Conservation (phyloP, 805 yeast species). For the Cyberlindnera japonica region DNA sequence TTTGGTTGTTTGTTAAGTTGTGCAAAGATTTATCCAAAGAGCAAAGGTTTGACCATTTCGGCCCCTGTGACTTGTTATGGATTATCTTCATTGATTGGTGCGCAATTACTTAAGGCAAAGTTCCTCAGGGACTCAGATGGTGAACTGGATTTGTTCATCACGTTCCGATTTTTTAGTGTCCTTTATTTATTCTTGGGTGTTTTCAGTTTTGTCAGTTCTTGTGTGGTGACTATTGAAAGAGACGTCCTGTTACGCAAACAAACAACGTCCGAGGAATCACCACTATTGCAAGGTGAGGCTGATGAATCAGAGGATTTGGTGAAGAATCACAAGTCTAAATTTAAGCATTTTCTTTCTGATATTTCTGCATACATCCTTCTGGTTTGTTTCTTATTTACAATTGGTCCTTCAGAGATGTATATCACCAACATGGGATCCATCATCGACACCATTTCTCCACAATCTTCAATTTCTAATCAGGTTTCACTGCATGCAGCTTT, state of each 20-base stretch:
- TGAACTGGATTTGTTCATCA: conserved; percentile 44
- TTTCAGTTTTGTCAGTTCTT: conserved; percentile 60
- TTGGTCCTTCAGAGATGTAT: conserved; percentile 85
- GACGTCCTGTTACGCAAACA: conserved; percentile 21
- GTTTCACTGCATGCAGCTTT: conserved; percentile 60
- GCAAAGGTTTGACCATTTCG: conserved; percentile 77
- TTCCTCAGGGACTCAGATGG: conserved; percentile 24
- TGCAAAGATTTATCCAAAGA: conserved; percentile 77
- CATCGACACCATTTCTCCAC: conserved; percentile 29
- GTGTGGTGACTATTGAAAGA: conserved; percentile 53
- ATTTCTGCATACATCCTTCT: conserved; percentile 62
- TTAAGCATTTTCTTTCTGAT: conserved; percentile 34
- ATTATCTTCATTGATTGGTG: conserved; percentile 68
- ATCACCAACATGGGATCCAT: conserved; percentile 80
- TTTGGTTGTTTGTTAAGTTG: conserved; percentile 73
- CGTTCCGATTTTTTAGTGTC: conserved; percentile 49
- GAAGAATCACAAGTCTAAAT: conserved; percentile 19
- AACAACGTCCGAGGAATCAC: conserved; percentile 31
- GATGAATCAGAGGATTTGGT: conserved; percentile 30
- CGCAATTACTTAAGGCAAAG: conserved; percentile 50
- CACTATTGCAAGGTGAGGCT: conserved; percentile 29
- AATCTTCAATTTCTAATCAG: conserved; percentile 37
- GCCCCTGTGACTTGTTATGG: conserved; percentile 90
- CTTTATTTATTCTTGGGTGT: conserved; percentile 55
- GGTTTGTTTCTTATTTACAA: conserved; percentile 55